A percentile compares a stretch with the other conserved stretches of the same genome.
Conservation (phyloP, 176 grass and related monocot genomes). For the Aechmea fasciata region DNA sequence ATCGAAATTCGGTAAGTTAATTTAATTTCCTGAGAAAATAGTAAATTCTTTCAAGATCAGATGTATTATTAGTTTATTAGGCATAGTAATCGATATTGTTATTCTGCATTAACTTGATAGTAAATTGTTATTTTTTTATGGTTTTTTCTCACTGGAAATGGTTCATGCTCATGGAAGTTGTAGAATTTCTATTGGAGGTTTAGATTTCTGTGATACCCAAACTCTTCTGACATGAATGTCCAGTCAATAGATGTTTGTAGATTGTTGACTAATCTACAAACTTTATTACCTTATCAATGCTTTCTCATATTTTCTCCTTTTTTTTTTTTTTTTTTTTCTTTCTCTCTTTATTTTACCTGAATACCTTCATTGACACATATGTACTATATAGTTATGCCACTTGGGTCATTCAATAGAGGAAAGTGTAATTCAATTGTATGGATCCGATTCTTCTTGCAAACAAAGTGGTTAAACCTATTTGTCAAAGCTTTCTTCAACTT, state of each 20-base stretch:
- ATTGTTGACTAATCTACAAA: neutral
- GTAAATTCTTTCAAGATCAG: neutral
- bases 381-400: no score
- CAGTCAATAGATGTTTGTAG: neutral
- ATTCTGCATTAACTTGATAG: neutral
- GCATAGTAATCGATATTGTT: neutral
- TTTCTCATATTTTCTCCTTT: no score
- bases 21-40: conserved; percentile 12
- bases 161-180: neutral
- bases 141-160: neutral
- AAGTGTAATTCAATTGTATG: no score
- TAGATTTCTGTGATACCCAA: neutral
- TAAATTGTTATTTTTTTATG: no score
- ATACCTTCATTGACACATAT: no score
- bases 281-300: neutral
- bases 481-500: neutral
- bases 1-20: conserved; percentile 53
- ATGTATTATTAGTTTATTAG: neutral
- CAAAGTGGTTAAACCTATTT: neutral
- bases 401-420: no score
- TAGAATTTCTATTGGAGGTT: neutral
- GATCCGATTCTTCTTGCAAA: neutral
- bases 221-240: neutral
- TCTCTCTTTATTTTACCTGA: no score
- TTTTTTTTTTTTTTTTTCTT: no score